Evolutionary conservation across 2,329 filamentous ascomycete genomes (phyloP), one percentile per base, ranked within the genome.

Genomic region (Fusarium pseudonygamai): DNA sequence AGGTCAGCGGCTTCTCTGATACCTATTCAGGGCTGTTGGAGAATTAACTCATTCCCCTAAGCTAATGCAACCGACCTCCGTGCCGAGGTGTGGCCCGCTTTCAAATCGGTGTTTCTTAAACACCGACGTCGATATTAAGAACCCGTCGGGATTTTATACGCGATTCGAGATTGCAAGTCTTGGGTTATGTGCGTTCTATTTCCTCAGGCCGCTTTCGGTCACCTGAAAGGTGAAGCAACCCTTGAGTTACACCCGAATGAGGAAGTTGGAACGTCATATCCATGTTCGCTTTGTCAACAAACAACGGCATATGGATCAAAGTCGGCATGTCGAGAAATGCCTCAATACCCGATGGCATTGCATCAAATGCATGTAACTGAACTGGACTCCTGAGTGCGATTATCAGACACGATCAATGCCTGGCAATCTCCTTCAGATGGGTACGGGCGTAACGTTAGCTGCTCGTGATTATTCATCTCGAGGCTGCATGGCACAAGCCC

Each of bases 31-130:
- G 45, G 58, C 52, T 53, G 32, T 43, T 62, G 30, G 36, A 55
- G 37, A 45, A 72, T 64, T 62, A n/a, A 55, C 43, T 43, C 40
- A 42, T 7, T 34, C 30, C n/a, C 22, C 30, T 34, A 55, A 36
- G 62, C 59, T 69, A n/a, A n/a, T n/a, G n/a, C n/a, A n/a, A n/a
- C 73, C 66, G 68, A 76, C 45, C 64, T 74, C 68, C 68, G 75
- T 71, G 72, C 68, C 65, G 71, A 68, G 74, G 71, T 37, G 42
- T 43, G 59, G 15, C 53, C 71, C 60, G 34, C 34, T 42, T n/a
- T n/a, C n/a, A n/a, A n/a, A n/a, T n/a, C n/a, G n/a, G n/a, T n/a
- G n/a, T n/a, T n/a, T n/a, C n/a, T n/a, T n/a, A n/a, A n/a, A n/a
- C n/a, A n/a, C n/a, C n/a, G n/a, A n/a, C n/a, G n/a, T n/a, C n/a